A percentile compares a stretch with the other conserved stretches of the same genome.
Conservation (phyloP, 1,284 basidiomycete genomes). For the Naganishia albida region DNA sequence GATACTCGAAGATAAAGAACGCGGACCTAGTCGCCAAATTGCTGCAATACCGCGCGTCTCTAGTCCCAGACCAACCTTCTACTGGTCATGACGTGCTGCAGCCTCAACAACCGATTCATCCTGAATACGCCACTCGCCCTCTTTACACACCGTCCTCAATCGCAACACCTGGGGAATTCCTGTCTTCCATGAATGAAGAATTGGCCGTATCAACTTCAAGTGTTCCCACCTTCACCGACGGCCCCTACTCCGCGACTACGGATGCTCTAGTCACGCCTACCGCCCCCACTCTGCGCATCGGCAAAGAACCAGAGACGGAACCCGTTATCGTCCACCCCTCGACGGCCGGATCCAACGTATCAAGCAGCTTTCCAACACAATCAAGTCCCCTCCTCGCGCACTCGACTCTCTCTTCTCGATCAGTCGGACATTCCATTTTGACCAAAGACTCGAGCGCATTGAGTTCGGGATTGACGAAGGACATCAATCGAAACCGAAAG, state of each 20-base stretch:
- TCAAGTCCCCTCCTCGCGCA: too few species aligned
- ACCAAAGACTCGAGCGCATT: too few species aligned
- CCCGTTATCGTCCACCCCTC: too few species aligned
- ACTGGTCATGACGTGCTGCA: background rate
- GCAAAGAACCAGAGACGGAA: too few species aligned
- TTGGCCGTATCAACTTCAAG: background rate
- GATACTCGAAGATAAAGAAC: constrained; percentile 9
- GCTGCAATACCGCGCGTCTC: background rate
- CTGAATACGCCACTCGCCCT: too few species aligned
- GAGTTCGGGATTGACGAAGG: background rate
- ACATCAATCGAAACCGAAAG: background rate
- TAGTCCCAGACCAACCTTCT: too few species aligned
- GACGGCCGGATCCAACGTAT: too few species aligned
- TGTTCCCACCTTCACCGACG: background rate
- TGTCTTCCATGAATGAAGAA: background rate
- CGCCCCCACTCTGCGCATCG: too few species aligned
- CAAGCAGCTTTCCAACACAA: too few species aligned
- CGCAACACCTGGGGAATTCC: too few species aligned
- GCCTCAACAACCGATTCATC: background rate
- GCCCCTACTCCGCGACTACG: background rate
- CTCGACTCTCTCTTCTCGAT: too few species aligned
- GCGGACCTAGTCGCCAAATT: background rate
- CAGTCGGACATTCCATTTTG: background rate
- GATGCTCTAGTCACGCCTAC: background rate
- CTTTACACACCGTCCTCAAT: too few species aligned